Evolutionary conservation across 768 basidiomycete species (phyloP), one percentile per base, ranked within the genome.

Genomic region (Suillus variegatus): DNA sequence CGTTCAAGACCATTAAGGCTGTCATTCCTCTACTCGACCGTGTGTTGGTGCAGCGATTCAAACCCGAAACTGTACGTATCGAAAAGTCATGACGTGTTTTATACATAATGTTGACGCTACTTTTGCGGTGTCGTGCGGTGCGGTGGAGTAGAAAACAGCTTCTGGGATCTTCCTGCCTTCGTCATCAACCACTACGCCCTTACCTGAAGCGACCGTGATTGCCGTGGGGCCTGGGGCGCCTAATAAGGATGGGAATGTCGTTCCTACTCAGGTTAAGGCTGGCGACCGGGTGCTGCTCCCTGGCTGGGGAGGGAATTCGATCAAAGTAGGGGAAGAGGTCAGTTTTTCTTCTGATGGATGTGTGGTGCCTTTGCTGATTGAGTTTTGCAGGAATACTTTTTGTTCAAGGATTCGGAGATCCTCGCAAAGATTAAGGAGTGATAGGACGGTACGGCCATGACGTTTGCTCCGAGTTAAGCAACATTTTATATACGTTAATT

Each of bases 191-290:
- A 86, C 77, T 69, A 88, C 78, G 70, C 95, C 95, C 28, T 86
- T 98, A n/a, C 95, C 97, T 2, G 97, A 99, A 80, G 97, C 95
- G 6, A 97, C 94, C 38, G 97, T 97, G 74, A 91, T 98, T 75
- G 93, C 97, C 35, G 91, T 93, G 57, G 97, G 97, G 64, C 97
- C 97, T 41, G 97, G 97, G 40, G 92, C 92, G n/a, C 91, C 88
- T 25, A 86, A 92, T 82, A 94, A 94, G 82, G 87, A 93, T 2
- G 97, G 97, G 41, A 75, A 82, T 13, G 61, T 97, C 10, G 79
- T 90, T 20, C 92, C 94, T 3, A 86, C 90, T 7, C 76, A 81
- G 20, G 96, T 99, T 56, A 88, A 91, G 80, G 84, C 91, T 20
- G 97, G 97, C 46, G 97, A 99, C 81, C 85, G 92, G 12, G 96